Percentiles rank a stretch among this genome's conserved stretches.
These are phyloP conservation scores for Nemania abortiva DNA, from an alignment of 2,329 filamentous ascomycete species.

Conservation along the genomic window DNA sequence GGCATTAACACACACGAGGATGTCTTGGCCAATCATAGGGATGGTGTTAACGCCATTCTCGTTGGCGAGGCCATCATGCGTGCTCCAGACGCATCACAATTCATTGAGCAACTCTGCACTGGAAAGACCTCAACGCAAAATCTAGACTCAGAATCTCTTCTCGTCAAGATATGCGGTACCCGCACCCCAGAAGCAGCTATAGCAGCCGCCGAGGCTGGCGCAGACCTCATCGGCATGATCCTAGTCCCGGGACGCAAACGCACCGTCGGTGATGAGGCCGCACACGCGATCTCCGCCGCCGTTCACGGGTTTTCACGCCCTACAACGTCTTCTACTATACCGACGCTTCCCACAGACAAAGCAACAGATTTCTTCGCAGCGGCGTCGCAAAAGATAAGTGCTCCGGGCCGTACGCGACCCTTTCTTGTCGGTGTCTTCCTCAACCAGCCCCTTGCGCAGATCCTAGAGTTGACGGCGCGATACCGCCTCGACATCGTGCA, in stretches of 20 bases:
- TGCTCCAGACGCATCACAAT: conserved; percentile 81
- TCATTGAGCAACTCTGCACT: conserved; percentile 87
- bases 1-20: conserved; percentile 92
- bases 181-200: conserved; percentile 83
- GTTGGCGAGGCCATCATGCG: conserved; percentile 98
- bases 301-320: conserved; percentile 70
- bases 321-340: conserved; percentile 41
- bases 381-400: conserved; percentile 61
- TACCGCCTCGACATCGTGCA: conserved; percentile 90
- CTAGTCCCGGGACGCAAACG: conserved; percentile 85
- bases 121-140: conserved; percentile 55
- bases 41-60: conserved; percentile 91
- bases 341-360: conserved; percentile 45
- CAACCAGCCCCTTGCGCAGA: conserved; percentile 85
- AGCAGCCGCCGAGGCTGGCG: conserved; percentile 85
- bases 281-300: conserved; percentile 81
- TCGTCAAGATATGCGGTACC: conserved; percentile 97
- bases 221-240: conserved; percentile 94
- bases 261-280: conserved; percentile 81
- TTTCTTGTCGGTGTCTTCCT: conserved; percentile 94
- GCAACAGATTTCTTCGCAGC: conserved; percentile 79
- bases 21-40: conserved; percentile 86
- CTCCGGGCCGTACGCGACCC: conserved; percentile 64
- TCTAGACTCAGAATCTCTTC: conserved; percentile 60
- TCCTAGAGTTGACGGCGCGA: conserved; percentile 80